Evolutionary conservation across 2,329 filamentous ascomycete species (phyloP).

Genomic region (Clonostachys solani): DNA sequence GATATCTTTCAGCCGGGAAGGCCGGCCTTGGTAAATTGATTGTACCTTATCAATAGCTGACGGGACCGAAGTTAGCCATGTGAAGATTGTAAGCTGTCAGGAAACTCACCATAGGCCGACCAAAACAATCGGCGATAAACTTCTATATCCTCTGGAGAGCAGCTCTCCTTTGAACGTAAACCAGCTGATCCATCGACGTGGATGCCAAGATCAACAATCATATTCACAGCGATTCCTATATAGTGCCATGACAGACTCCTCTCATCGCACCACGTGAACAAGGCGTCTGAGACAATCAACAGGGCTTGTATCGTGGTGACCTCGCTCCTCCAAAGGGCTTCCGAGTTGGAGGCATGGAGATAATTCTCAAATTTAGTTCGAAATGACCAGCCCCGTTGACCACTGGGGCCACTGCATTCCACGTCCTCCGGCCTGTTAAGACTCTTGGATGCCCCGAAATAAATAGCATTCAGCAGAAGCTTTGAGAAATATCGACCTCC

Average conservation of each 20-base stretch:
- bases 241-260: slow-evolving; percentile 53
- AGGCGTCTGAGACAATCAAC: slow-evolving; percentile 43
- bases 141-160: slow-evolving; percentile 39
- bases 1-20: slow-evolving; percentile 37
- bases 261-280: slow-evolving; percentile 46
- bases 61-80: no score
- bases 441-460: slow-evolving; percentile 40
- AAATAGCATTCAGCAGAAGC: slow-evolving; percentile 49
- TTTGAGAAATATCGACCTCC: slow-evolving; percentile 53
- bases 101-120: slow-evolving; percentile 30
- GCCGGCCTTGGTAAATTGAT: slow-evolving; percentile 49
- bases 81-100: no score
- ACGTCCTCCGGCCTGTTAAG: slow-evolving; percentile 35
- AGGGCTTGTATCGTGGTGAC: slow-evolving; percentile 51
- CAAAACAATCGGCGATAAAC: slow-evolving; percentile 38
- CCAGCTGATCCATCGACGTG: slow-evolving; percentile 32
- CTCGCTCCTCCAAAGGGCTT: slow-evolving; percentile 37
- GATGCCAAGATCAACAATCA: slow-evolving; percentile 50
- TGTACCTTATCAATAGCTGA: slow-evolving; percentile 44
- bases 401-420: slow-evolving; percentile 39
- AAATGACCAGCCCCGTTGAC: slow-evolving; percentile 35
- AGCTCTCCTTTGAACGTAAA: slow-evolving; percentile 9
- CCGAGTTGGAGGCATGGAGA: slow-evolving; percentile 19
- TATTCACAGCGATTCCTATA: slow-evolving; percentile 49
- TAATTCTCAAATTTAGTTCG: no score